Evolutionary conservation across 192 early-diverging fungal species (phyloP), one percentile per base, ranked within the genome.

Genomic region (Backusella mclennaniae): DNA sequence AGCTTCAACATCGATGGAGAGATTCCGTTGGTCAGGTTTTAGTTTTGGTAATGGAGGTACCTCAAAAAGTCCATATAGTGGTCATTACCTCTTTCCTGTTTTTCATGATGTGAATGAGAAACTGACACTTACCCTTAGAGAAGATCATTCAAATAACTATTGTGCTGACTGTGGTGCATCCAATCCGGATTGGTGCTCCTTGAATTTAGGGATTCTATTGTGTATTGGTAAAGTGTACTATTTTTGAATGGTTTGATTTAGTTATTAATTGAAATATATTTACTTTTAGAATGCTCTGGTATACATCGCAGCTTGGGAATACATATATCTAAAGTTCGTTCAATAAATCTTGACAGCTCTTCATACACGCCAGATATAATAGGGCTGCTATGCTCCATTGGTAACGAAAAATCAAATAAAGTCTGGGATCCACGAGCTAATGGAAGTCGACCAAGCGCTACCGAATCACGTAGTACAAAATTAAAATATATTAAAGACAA

Each of bases 231-330:
- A 80, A 52, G 21, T 36, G 11, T 74, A 23, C 14, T 26, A 42
- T 12, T 67, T 41, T 44, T 6, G 12, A 17, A 3, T 15, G 8
- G 36, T 39, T 73, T 52, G 35, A 35, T 53, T 53, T 53, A 6
- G 42, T 14, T 44, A 5, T 53, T 53, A 53, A 59, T 12, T 23
- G 8, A 19, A n/a, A 76, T 12, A 17, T 23, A 21, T 73, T 15
- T 2, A 69, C 44, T 56, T 21, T 77, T 79, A 93, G 91, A 93
- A 70, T 93, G 92, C 69, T 92, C 89, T 39, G 92, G 92, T 9
- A 89, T 90, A n/a, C 92, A 93, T 78, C 85, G 92, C n/a, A 87
- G 88, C 71, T 71, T 93, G 12, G 92, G 92, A 1, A 92, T 90
- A n/a, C 91, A 93, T 71, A 89, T 93, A 29, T 89, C 91, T 12